Conservation (phyloP, 257 asterid genomes). For the Solanum medicagineum region DNA sequence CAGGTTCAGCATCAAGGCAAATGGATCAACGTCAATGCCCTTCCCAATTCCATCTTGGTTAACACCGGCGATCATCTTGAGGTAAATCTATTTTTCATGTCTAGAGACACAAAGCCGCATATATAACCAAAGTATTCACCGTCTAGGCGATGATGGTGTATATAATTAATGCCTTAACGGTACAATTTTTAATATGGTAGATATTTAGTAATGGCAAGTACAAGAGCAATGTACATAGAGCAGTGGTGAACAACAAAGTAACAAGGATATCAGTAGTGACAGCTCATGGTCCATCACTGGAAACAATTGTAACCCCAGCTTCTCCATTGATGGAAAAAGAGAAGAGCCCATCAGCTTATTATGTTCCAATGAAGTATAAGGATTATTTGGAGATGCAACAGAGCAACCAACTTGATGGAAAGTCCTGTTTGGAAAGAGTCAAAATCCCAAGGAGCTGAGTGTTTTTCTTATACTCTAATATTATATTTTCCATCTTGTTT, state of each 20-base stretch:
- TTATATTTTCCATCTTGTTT: background rate
- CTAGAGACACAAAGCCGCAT: background rate
- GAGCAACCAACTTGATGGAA: conserved; percentile 35
- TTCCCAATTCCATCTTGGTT: conserved; percentile 19
- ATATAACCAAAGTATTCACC: too few relatives aligned
- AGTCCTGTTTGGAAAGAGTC: conserved; percentile 34
- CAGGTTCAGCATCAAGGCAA: conserved; percentile 22
- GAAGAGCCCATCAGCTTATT: conserved; percentile 21
- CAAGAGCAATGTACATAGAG: conserved; percentile 76
- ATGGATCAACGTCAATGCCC: conserved; percentile 27
- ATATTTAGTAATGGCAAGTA: conserved; percentile 74
- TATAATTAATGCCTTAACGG: background rate
- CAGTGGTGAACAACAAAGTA: conserved; percentile 38
- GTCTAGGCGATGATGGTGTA: too few relatives aligned
- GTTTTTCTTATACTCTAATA: background rate
- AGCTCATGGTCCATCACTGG: conserved; percentile 56
- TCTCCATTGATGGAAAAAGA: conserved; percentile 8
- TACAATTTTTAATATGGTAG: conserved; percentile 5
- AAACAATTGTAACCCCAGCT: conserved; percentile 40
- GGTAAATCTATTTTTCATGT: conserved; percentile 21
- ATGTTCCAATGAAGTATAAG: conserved; percentile 40
- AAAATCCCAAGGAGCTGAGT: conserved; percentile 5
- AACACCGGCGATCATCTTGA: conserved; percentile 59
- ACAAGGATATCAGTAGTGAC: conserved; percentile 59
- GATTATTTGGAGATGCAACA: conserved; percentile 52